A percentile compares a stretch with the other conserved stretches of the same genome.
These are phyloP conservation scores for Salix brachista DNA, from an alignment of 345 rosid genomes.

Conservation along the genomic window DNA sequence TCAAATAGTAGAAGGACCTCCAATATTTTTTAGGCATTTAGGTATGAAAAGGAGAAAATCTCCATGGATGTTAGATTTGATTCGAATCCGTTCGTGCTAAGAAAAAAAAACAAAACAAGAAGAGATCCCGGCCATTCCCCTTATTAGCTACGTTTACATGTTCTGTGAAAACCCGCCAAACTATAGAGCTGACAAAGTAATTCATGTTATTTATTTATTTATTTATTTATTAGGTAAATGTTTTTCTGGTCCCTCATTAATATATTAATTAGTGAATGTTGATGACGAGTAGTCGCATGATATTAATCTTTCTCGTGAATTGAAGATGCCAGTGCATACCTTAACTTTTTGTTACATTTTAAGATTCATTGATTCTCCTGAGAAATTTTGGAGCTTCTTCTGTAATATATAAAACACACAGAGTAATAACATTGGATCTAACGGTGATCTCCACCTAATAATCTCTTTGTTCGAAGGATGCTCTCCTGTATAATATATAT, in stretches of 20 bases:
- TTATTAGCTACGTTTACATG: no score
- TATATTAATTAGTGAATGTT: neutral
- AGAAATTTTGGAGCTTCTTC: conserved; percentile 21
- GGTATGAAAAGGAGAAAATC: no score
- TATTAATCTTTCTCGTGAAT: neutral
- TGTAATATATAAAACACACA: neutral
- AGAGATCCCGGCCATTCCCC: no score
- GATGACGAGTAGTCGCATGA: conserved; percentile 4
- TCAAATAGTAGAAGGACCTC: no score
- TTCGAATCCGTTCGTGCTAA: no score
- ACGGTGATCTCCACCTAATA: conserved; percentile 26
- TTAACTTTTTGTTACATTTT: conserved; percentile 6
- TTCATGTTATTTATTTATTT: no score
- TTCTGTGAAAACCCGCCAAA: no score
- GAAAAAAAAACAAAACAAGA: no score
- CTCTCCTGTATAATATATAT: conserved; percentile 6
- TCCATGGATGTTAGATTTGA: no score
- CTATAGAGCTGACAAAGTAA: no score
- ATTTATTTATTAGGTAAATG: neutral
- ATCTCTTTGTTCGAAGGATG: conserved; percentile 45
- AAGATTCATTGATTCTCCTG: conserved; percentile 12
- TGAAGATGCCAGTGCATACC: conserved; percentile 6
- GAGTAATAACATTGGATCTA: conserved; percentile 42
- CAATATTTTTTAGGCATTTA: no score
- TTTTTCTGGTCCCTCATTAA: neutral